Base-by-base conservation (phyloP, 2,329 filamentous ascomycete species). In the Fusarium oligoseptatum region DNA sequence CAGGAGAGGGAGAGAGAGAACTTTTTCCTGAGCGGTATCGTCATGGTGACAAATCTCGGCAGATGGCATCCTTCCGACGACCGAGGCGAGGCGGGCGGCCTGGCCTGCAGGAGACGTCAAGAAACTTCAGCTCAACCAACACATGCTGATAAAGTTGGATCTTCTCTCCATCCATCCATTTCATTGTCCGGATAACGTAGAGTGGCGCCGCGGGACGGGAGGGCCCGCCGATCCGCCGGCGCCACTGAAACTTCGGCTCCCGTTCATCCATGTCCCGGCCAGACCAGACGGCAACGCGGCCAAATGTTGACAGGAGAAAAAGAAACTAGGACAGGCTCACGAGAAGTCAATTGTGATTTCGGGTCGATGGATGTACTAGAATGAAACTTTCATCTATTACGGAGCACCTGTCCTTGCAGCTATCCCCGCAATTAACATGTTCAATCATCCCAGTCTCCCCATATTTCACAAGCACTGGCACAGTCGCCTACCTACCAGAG, bases 151-250 rank as follows among this genome's bases (percentile, higher is more conserved):
- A 43, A 34, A 58, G 68, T 50, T 67, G 74, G 45, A 66, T 67
- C 58, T 66, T 45, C 55, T 43, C 32, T 37, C 24, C 34, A 43
- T 37, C 20, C 34, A 43, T 37, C 20, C 37, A 52, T 37, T 52
- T 20, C 37, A 52, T 37, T 52, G 48, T 52, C n/a, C 15, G 45
- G 48, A 52, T 29, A 29, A 52, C 45, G 37, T 34, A 61, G 37
- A 71, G 75, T 75, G 76, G 76, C 76, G 73, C 67, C 67, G 62
- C 75, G 41, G 74, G 65, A 74, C 75, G 74, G 72, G 74, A 67
- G 65, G 55, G 55, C 32, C 55, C 55, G 22, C 55, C 34, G 20
- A 22, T 57, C 55, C 34, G 22, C 22, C 56, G 36, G 58, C 61
- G 75, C 76, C 69, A 73, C 73, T 63, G 66, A 61, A 66, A 66